Base-by-base conservation (phyloP, 2,329 filamentous ascomycete species). In the Didymella segeticola region DNA sequence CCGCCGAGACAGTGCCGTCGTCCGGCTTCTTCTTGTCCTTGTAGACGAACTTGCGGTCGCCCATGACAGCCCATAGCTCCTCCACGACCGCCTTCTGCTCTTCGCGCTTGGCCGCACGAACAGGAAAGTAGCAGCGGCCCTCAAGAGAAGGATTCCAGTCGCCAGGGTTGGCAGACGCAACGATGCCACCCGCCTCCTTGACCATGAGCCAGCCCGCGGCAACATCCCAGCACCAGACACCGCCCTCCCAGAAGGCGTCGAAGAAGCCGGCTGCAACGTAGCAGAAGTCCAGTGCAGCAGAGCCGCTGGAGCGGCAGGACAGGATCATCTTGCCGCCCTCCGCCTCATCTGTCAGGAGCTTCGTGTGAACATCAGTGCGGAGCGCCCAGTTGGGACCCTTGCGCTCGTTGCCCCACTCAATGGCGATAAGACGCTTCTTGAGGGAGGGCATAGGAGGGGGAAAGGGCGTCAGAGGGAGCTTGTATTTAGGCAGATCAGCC, bases 401-500 rank as follows among this genome's bases (percentile, higher is more conserved):
- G 38, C 74, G 74, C 54, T 76, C 64, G 36, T 69, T 70, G 12
- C 72, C 74, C 73, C 72, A 76, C 29, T 76, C 74, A 0, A 76
- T 23, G 1, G 68, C 71, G 1, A 75, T 56, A 12, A 76, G 61
- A 12, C 72, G 73, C 11, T 65, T 63, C 25, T 69, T 67, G 0
- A 76, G 66, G 0, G 63, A 63, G 0, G 56, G 43, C 57, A 75
- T 63, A 0, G 71, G 66, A 0, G 43, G 29, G 5, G 50, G 37
- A 15, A 66, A 43, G 4, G 57, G 67, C 8, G 77, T 61, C 0
- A 71, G 30, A 0, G 72, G 73, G 0, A 76, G 67, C n/a, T 60
- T 60, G 53, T 71, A 31, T 47, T 49, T 57, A 6, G 53, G 43
- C n/a, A 53, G 23, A 10, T 26, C 19, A 5, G 36, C 36, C 14